Evolutionary conservation across 371 early-diverging fungal genomes (phyloP), one percentile per base, ranked within the genome.

Genomic region (Saksenaea vasiformis): DNA sequence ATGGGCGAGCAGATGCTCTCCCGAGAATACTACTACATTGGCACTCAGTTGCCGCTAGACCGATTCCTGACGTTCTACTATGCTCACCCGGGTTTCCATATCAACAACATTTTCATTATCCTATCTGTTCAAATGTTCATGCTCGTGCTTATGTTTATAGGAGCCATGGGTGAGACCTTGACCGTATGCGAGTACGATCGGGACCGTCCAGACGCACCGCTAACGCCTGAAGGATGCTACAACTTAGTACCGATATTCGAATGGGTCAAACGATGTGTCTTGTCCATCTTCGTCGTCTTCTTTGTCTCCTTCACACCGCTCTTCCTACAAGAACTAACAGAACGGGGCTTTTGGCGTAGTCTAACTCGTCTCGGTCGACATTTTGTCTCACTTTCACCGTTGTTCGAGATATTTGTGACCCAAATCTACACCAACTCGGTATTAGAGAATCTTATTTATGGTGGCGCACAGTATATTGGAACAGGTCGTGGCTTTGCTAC

Each of bases 401-500:
- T 95, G 43, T 96, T 95, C 68, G 95, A 95, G 72, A 92, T 94
- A 22, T 90, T 95, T 80, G 91, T 91, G 19, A 94, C 95, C 1
- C 95, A 94, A 69, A 91, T 93, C 64, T 95, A 94, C 72, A 85
- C 92, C 57, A 87, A 92, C 74, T 87, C 93, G 55, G 87, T 95
- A 39, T 72, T 93, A 67, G 87, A 89, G 64, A 92, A 94, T 67
- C 67, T 94, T 70, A 88, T 86, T 0, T 95, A 90, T 65, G 94
- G 94, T 60, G 93, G 93, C 8, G 93, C 93, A n/a, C 87, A 89
- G 9, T 96, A 95, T 66, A 92, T 94, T 62, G 90, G 90, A 27
- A 93, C 94, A 0, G 96, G 96, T 0, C 91, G 96, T 71, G 93
- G 93, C n/a, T 93, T 96, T 68, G 93, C 95, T 4, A 96, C 94